These are phyloP conservation scores for Beauveria australis DNA, from an alignment of 2,329 filamentous ascomycete genomes.

Conservation along the genomic window DNA sequence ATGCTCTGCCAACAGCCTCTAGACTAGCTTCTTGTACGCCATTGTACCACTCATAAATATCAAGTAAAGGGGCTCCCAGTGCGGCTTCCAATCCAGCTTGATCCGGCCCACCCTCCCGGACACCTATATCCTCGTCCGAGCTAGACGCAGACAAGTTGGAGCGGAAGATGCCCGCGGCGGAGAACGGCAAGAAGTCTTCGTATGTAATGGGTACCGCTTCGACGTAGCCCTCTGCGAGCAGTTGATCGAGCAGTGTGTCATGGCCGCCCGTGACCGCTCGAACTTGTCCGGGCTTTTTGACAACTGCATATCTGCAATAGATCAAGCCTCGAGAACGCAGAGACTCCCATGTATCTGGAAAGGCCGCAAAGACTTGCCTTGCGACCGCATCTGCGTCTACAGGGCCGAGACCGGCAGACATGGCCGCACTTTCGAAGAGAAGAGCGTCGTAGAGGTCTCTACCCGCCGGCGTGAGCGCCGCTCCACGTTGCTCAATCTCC, in stretches of 20 bases:
- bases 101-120: not conserved
- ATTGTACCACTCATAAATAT: not conserved
- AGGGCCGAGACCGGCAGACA: not conserved
- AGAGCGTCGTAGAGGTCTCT: constrained; percentile 37
- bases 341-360: constrained; percentile 33
- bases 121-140: not conserved
- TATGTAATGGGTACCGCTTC: constrained; percentile 38
- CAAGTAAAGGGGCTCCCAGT: not conserved
- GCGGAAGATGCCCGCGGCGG: constrained; percentile 43
- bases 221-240: constrained; percentile 26
- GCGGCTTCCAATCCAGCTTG: not conserved
- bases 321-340: constrained; percentile 28
- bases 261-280: not conserved
- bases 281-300: not conserved
- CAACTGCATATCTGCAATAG: constrained; percentile 28
- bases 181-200: constrained; percentile 46
- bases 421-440: constrained; percentile 17
- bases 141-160: constrained; percentile 27
- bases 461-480: constrained; percentile 38
- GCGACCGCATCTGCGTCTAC: constrained; percentile 19
- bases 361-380: constrained; percentile 24
- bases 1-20: not conserved
- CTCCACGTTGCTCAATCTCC: constrained; percentile 45
- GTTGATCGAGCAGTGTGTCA: constrained; percentile 17
- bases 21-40: not conserved